Evolutionary conservation across 768 basidiomycete genomes (phyloP), one percentile per base, ranked within the genome.

Genomic region (Mycena vitilis): DNA sequence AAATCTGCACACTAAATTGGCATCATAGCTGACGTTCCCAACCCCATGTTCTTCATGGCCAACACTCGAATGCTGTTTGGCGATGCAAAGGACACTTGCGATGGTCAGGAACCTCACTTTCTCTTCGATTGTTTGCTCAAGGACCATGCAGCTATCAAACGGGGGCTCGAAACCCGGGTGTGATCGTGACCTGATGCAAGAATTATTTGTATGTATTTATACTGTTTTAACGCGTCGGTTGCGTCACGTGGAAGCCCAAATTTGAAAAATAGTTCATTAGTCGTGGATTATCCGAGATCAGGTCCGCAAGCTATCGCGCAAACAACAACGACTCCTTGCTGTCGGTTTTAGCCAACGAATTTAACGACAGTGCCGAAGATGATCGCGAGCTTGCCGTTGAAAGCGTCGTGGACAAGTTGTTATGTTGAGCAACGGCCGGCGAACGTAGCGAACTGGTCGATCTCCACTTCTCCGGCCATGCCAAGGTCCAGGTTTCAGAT

Each of bases 11-110:
- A 48, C 49, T 47, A 23, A 48, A 36, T 34, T n/a, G 42, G 56
- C 42, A 49, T 30, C 70, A 57, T 78, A 92, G 94, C 95, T 60
- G 94, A 95, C 76, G 94, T 95, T 12, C 95, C 93, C 13, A 96
- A 96, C 77, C 95, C 95, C 22, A 92, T 96, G 91, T 96, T 96
- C 84, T 96, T 93, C 79, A 94, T 95, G 91, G 88, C 90, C 23
- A 90, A 91, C 52, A 92, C 95, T 25, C 93, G 91, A 81, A 96
- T 96, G 95, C 74, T 96, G 69, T 96, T 96, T 73, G 95, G 95
- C 51, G 95, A 96, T 78, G 95, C 95, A 40, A 95, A 95, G 76
- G 92, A 93, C 74, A 93, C 91, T 37, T 95, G 95, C 73, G 95
- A 96, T 78, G 94, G 92, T 91, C 66, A 72, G 82, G 71, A 66